Evolutionary conservation across 352 stramenopile species (phyloP), one percentile per base, ranked within the genome.

Genomic region (Globisporangium alternatum): DNA sequence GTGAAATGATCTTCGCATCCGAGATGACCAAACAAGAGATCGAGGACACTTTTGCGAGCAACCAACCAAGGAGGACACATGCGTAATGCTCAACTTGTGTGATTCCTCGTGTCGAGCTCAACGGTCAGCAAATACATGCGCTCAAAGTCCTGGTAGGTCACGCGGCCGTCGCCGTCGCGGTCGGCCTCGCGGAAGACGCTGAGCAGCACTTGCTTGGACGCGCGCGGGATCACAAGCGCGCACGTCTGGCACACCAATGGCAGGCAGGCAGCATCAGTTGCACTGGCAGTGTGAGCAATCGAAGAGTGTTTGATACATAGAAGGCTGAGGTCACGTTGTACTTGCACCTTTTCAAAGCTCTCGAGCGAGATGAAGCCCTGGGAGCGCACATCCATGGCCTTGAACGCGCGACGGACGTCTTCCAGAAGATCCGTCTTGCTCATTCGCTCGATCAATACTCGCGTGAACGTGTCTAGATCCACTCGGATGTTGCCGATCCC

Each of bases 361-460:
- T 71, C 64, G 9, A 80, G 67, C n/a, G 80, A 82, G 49, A 91
- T 75, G 58, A 91, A 91, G 1, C 82, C 82, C 60, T 89, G 65
- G 0, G 77, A 73, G 15, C 76, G 69, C 30, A 86, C 51, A 48
- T 89, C 82, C 44, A 91, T 61, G 22, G 82, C 80, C 69, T 91
- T 91, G 64, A 91, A 91, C 21, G 71, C 51, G 22, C 77, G 76
- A 12, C 80, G 71, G 7, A 88, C 67, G 56, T 82, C 69, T 33
- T 89, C 82, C 4, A 91, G 62, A 43, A 86, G 28, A 59, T 91
- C 81, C 2, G 60, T 72, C 19, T 73, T 83, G 25, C 49, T 66
- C 39, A 88, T 47, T 28, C 82, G 70, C 8, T 60, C 66, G 41
- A 67, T 52, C 63, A 89, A 56, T 0, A 78, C 72, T 12, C 51